These are phyloP conservation scores for Tulasnella calospora DNA, from an alignment of 768 basidiomycete species.

Conservation along the genomic window DNA sequence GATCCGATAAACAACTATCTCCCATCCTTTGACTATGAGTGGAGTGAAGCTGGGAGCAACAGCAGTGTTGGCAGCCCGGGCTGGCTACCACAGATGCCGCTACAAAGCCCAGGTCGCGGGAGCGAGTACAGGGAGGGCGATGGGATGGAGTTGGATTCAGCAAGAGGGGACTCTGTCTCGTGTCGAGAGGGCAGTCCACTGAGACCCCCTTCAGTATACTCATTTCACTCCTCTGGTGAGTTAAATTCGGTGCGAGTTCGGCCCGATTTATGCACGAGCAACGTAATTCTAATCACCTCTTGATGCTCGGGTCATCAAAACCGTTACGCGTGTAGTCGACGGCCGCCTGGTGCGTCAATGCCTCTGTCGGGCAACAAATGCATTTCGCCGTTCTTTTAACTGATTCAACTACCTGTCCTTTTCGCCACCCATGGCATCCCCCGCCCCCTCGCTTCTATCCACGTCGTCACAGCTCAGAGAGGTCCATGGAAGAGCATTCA, in stretches of 20 bases:
- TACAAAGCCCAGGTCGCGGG: background rate
- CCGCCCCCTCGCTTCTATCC: background rate
- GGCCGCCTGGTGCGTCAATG: background rate
- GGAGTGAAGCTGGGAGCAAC: background rate
- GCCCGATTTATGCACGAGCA: background rate
- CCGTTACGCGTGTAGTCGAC: background rate
- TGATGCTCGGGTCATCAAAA: background rate
- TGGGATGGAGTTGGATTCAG: background rate
- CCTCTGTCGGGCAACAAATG: background rate
- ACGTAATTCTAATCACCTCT: background rate
- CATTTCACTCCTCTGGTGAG: slow-evolving; percentile 21
- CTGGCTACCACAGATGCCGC: background rate
- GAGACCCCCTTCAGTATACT: slow-evolving; percentile 7
- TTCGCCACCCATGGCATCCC: background rate
- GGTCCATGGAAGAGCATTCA: slow-evolving; percentile 22
- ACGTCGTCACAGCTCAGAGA: slow-evolving; percentile 16
- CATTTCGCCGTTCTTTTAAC: background rate
- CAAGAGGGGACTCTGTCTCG: background rate
- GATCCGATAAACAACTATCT: background rate
- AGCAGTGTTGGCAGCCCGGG: background rate
- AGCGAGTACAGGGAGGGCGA: background rate
- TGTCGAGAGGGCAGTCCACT: background rate
- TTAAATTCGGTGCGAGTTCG: background rate
- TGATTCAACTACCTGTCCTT: background rate
- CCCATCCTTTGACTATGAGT: background rate